These are phyloP conservation scores for Karstenula rhodostoma DNA, from an alignment of 2,329 filamentous ascomycete genomes.

Conservation along the genomic window DNA sequence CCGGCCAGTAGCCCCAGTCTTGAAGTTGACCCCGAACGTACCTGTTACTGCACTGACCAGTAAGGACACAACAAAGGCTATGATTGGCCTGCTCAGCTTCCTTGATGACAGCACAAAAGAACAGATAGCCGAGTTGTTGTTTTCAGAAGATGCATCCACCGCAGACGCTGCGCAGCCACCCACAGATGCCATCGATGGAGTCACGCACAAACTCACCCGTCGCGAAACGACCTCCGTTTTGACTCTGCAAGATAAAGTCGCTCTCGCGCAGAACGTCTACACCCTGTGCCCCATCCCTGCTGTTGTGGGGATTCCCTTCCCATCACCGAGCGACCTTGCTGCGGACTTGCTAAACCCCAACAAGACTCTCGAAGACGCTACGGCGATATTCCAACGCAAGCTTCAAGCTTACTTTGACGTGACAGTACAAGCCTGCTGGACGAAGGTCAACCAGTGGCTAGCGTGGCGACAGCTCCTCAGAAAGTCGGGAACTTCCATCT, in stretches of 20 bases:
- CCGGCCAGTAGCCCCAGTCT: background rate
- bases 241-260: slow-evolving; percentile 8
- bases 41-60: slow-evolving; percentile 14
- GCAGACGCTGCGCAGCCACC: background rate
- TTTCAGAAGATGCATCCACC: background rate
- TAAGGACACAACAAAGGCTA: slow-evolving; percentile 18
- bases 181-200: background rate
- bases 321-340: slow-evolving; percentile 1
- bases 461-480: slow-evolving; percentile 12
- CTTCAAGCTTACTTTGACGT: slow-evolving; percentile 11
- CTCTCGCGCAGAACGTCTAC: slow-evolving; percentile 7
- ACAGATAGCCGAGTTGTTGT: slow-evolving; percentile 16
- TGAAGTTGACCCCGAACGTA: background rate
- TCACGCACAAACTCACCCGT: background rate
- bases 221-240: background rate
- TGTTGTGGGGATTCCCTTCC: slow-evolving; percentile 5
- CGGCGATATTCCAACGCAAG: background rate
- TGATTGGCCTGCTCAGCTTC: slow-evolving; percentile 15
- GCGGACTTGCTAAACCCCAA: background rate
- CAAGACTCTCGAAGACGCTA: slow-evolving; percentile 8
- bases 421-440: slow-evolving; percentile 10
- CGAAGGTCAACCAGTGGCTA: slow-evolving; percentile 10
- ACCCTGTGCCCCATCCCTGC: background rate
- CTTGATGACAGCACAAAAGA: slow-evolving; percentile 18
- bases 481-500: slow-evolving; percentile 1